Evolutionary conservation across 2,329 filamentous ascomycete species (phyloP), one percentile per base, ranked within the genome.

Genomic region (Monosporascus sp.): DNA sequence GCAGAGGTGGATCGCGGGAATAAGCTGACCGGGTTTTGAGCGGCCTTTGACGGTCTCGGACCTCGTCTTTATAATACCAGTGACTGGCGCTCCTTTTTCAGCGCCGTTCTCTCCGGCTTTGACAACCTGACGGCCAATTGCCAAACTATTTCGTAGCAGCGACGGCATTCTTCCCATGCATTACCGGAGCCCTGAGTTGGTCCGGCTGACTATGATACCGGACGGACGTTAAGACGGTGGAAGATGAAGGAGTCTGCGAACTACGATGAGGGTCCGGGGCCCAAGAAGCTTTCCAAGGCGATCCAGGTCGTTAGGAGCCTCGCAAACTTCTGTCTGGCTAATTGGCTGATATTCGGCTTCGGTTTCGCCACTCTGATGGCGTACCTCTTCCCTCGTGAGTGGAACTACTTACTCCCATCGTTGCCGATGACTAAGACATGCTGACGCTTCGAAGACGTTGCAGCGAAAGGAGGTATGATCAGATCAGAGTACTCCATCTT

Each of bases 401-500:
- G 25, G 25, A 48, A 50, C n/a, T 7, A 25, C 43, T 48, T 7
- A 25, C 43, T 48, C 43, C 52, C 48, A 43, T 46, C 25, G 45
- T 51, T 7, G 44, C 49, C 24, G 48, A 11, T 20, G 44, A 24
- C 49, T 56, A 27, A 55, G 20, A 20, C 41, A 57, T 50, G 25
- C 57, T 57, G 35, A 60, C 41, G 36, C 44, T 20, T 31, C 46
- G 3, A 44, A 77, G 75, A 74, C 48, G 74, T 81, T 53, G 77
- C 78, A 43, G 72, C 73, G 18, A 71, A 72, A 49, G 76, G 76
- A 37, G 77, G 77, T 7, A 64, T 70, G 46, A 78, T 76, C 68
- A 80, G 68, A 70, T 85, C 70, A 61, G 81, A 72, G 69, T 80
- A 71, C 72, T 82, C 62, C 72, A 80, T 89, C 51, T 76, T 88